Base-by-base conservation (phyloP, 306 rosid genomes). In the Leucaena leucocephala region DNA sequence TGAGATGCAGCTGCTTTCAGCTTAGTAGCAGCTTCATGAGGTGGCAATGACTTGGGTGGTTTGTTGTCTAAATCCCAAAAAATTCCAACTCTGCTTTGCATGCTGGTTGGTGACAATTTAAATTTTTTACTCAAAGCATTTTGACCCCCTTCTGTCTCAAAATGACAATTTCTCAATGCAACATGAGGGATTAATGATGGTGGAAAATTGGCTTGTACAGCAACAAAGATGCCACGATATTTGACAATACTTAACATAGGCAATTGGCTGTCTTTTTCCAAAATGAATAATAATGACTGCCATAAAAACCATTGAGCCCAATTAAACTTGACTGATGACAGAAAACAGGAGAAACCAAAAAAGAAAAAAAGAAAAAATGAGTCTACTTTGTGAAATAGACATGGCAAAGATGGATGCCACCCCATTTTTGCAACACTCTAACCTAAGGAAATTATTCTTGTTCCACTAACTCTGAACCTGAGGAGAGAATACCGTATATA, bases 61-160 rank as follows among this genome's bases (percentile, higher is more conserved):
- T 86, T 92, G 83, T 89, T 90, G 58, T 94, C 91, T 81, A 92
- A 87, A 76, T 94, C 98, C 98, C 97, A 92, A 81, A 94, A 90
- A 71, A 94, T 79, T 36, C 91, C 97, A 16, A 94, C 97, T 68
- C 82, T 82, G 14, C 73, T 80, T 66, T 34, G 86, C 49, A 58
- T 4, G n/a, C 33, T 71, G n/a, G 72, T 84, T 33, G 84, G 73
- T 49, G 66, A 10, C 55, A 40, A 72, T 48, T 79, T 74, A 14
- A 4, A 65, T 17, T 72, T 80, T 50, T 76, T 62, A 43, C 43
- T 80, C 16, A 71, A 49, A 44, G 69, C 77, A 78, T 7, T 69
- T 12, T 14, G 35, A 12, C 44, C 71, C 34, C 22, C 50, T 43
- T 84, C 82, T 21, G 88, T 57, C 21, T 64, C 74, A 45, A 33